Base-by-base conservation (phyloP, 257 asterid species). In the Solanum paucissectum region DNA sequence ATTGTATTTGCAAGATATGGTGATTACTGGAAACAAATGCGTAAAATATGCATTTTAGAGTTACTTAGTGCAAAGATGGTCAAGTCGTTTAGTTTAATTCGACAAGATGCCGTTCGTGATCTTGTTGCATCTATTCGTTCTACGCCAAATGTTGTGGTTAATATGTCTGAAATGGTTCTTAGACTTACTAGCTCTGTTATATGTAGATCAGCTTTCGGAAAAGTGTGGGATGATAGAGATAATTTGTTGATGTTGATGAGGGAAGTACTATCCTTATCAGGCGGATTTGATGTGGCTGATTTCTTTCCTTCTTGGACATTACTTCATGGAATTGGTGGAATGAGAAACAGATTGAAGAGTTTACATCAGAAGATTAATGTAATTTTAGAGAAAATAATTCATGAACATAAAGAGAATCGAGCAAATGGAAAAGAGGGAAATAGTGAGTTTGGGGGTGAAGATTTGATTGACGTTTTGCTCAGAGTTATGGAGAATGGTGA, bases 11-110 rank as follows among this genome's bases (percentile, higher is more conserved):
- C 87, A 37, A 34, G 20, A 7, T 83, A 66, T 20, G 82, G 82
- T 2, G 87, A 66, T 9, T 34, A 87, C 84, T 83, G 87, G 84
- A 87, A 49, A 79, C 74, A 68, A 4, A 83, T 87, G 83, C 83
- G 89, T 9, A 87, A 87, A 69, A 68, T 69, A 46, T 75, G 74
- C 87, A 86, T 68, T 8, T 13, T 29, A 37, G 90, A 88, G 38
- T 87, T 86, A 16, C 73, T 88, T 6, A 71, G 69, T 74, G 3
- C 87, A 18, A 86, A 86, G 68, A 79, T 29, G 68, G 85, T 86
- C 29, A 75, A 64, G 37, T 42, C 88, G 2, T 88, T 88, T 32
- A 11, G 84, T 9, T 25, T 49, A 6, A 68, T 86, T 42, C 62
- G 87, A 13, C 40, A 64, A n/a, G 76, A 83, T 4, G 87, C 49